Base-by-base conservation (phyloP, 2,329 filamentous ascomycete genomes). In the Emergomyces orientalis region DNA sequence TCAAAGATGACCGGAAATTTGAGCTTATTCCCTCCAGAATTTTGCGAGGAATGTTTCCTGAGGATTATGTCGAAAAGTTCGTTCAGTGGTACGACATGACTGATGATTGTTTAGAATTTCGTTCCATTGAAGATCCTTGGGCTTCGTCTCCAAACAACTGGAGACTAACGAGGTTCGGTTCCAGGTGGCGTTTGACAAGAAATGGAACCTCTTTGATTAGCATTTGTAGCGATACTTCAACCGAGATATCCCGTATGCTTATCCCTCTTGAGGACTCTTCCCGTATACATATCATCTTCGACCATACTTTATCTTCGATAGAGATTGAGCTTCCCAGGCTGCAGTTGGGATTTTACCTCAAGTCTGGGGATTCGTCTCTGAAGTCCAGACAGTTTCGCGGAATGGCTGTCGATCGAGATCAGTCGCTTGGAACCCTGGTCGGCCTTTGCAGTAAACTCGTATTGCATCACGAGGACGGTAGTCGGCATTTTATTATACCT, bases 361-460 rank as follows among this genome's bases (percentile, higher is more conserved):
- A 67, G 1, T 17, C 63, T 0, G 64, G 68, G 1, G 69, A 71
- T 0, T 65, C 68, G 0, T 60, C 66, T 0, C 64, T 85, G 2
- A 61, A 67, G n/a, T 85, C 80, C 0, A 77, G 75, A 6, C 78
- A 86, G 62, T 82, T 80, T 63, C 74, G 76, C 0, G 81, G 78
- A 1, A 82, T 84, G 77, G 65, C 68, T 0, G 57, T 87, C 1
- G 81, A 84, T 65, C 17, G 64, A 0, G 34, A 75, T 13, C 83
- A 85, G 65, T 67, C 69, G 1, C 68, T 84, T 1, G 79, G 75
- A 0, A 78, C 81, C 0, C 70, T 85, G 4, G 67, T 79, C 39
- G 84, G 84, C 0, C 72, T 86, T 0, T 34, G 67, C 1, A 81
- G 74, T 67, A 82, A 80, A 64, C 72, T 87, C 0, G 72, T 86